phyloP scores from a whole-genome alignment of 2,329 filamentous ascomycete species.

The Thermothelomyces thermophilus region DNA sequence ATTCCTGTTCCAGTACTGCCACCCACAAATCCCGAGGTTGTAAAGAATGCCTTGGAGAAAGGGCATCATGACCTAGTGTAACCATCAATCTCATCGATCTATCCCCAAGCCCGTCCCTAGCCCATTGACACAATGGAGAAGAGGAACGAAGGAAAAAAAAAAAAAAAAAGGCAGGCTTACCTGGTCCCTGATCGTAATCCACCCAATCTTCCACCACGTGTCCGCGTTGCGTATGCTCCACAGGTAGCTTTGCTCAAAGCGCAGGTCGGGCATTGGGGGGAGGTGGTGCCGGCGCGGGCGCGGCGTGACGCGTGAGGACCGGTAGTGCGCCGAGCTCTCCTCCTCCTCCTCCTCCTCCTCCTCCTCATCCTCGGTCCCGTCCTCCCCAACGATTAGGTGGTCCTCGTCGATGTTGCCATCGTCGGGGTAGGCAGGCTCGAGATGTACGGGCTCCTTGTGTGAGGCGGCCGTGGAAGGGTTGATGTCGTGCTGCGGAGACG shows the following conservation, averaged over 20 bases:
- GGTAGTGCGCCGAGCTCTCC: slow-evolving; percentile 25
- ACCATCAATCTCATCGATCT: not conserved
- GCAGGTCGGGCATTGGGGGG: slow-evolving; percentile 73
- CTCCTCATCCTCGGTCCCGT: slow-evolving; percentile 30
- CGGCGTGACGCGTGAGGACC: slow-evolving; percentile 28
- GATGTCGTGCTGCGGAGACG: slow-evolving; percentile 66
- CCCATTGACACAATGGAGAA: not conserved
- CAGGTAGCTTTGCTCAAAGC: slow-evolving; percentile 97
- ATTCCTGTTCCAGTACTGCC: slow-evolving; percentile 82
- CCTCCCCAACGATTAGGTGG: slow-evolving; percentile 12
- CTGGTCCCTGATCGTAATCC: slow-evolving; percentile 86
- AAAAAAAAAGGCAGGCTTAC: slow-evolving; percentile 38
- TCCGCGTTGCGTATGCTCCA: slow-evolving; percentile 77
- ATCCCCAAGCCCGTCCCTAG: not conserved
- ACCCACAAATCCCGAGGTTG: slow-evolving; percentile 76
- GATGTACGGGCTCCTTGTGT: slow-evolving; percentile 53
- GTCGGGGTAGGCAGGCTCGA: slow-evolving; percentile 42
- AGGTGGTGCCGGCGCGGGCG: slow-evolving; percentile 44
- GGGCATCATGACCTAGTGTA: slow-evolving; percentile 67
- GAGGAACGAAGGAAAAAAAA: not conserved
- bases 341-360: slow-evolving; percentile 49
- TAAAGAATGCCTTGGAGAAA: slow-evolving; percentile 84
- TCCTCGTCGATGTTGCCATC: slow-evolving; percentile 54
- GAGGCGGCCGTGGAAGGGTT: slow-evolving; percentile 74
- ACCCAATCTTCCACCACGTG: slow-evolving; percentile 69